Conservation (phyloP, 345 rosid genomes). For the Alliaria petiolata region DNA sequence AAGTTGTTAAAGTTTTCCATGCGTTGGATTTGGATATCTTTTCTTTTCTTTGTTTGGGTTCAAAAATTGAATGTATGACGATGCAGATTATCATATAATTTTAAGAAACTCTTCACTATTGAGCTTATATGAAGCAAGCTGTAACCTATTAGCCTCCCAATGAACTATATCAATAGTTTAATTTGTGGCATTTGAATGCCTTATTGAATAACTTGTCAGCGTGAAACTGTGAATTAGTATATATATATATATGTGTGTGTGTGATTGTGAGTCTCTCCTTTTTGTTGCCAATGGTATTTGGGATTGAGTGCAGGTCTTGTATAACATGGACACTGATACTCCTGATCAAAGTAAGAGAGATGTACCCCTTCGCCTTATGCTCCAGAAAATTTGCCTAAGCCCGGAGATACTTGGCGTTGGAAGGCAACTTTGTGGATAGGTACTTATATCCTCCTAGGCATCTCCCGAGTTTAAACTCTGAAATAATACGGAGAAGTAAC, state of each 20-base stretch:
- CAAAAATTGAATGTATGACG: background rate
- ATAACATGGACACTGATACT: conserved; percentile 34
- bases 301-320: conserved; percentile 14
- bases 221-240: background rate
- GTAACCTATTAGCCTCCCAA: background rate
- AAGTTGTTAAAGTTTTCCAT: too few relatives aligned
- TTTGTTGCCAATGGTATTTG: conserved; percentile 6
- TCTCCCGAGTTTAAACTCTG: conserved; percentile 7
- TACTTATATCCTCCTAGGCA: conserved; percentile 66
- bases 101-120: too few relatives aligned
- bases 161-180: background rate
- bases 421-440: conserved; percentile 50
- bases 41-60: background rate
- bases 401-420: conserved; percentile 69
- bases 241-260: too few relatives aligned
- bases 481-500: background rate
- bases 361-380: conserved; percentile 38
- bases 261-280: background rate
- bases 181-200: background rate
- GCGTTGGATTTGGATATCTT: background rate
- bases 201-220: background rate
- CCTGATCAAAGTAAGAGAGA: conserved; percentile 28
- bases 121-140: too few relatives aligned
- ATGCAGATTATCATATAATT: background rate
- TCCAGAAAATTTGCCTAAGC: conserved; percentile 60